These are phyloP conservation scores for Chaetomiaceae sp. DNA, from an alignment of 2,329 filamentous ascomycete species.

Conservation along the genomic window DNA sequence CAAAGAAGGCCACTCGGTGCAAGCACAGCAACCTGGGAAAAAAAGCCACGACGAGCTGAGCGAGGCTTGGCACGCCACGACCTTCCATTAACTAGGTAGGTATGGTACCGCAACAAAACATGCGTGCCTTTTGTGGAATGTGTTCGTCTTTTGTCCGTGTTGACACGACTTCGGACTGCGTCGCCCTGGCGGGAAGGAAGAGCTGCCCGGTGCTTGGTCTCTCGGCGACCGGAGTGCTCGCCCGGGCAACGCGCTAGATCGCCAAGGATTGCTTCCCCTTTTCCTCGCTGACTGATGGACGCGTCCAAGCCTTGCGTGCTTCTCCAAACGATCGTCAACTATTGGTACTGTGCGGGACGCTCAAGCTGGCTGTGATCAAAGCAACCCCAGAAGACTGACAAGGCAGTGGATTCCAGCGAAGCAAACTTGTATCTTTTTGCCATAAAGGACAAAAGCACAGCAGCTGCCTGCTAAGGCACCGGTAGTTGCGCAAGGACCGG, in stretches of 20 bases:
- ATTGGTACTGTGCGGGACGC: conserved; percentile 1
- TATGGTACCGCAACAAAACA: conserved; percentile 15
- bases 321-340: background rate
- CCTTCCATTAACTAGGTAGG: too few species aligned
- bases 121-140: conserved; percentile 18
- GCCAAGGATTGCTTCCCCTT: conserved; percentile 14
- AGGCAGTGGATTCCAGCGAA: too few species aligned
- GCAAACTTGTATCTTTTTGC: too few species aligned
- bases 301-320: background rate
- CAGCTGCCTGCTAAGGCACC: too few species aligned
- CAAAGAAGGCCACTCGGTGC: too few species aligned
- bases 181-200: background rate
- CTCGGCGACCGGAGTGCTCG: too few species aligned
- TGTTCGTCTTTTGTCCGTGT: background rate
- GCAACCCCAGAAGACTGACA: background rate
- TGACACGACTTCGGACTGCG: background rate
- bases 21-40: conserved; percentile 11
- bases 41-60: background rate
- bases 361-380: too few species aligned
- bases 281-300: background rate
- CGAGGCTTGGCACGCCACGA: conserved; percentile 8
- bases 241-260: conserved; percentile 17
- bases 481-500: too few species aligned
- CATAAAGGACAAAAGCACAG: too few species aligned
- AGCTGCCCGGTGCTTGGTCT: too few species aligned